Conservation (phyloP, 495 filamentous ascomycete species). For the Penicillium turbatum region DNA sequence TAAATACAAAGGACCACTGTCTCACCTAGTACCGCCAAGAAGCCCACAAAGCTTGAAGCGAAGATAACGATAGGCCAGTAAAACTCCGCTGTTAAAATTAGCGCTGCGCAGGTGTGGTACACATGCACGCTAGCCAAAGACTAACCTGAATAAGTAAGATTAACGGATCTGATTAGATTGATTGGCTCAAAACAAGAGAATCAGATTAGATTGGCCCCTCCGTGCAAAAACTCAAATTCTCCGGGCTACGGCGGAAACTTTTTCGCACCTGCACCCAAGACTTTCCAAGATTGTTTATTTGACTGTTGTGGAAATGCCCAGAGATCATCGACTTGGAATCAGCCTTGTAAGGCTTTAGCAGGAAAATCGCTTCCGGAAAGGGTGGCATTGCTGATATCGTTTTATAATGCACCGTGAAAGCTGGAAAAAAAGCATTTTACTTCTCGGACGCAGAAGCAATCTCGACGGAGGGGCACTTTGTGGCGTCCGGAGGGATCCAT, state of each 20-base stretch:
- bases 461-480: not conserved
- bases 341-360: not conserved
- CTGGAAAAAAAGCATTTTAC: too few species aligned
- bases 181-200: constrained; percentile 5
- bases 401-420: too few species aligned
- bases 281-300: not conserved
- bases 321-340: not conserved
- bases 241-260: not conserved
- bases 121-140: not conserved
- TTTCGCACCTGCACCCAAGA: not conserved
- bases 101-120: not conserved
- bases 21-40: not conserved
- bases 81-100: not conserved
- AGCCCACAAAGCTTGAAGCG: not conserved
- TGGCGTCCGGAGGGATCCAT: not conserved
- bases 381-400: too few species aligned
- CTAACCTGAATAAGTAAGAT: not conserved
- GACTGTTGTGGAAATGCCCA: too few species aligned
- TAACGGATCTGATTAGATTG: constrained; percentile 23
- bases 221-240: not conserved
- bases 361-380: not conserved
- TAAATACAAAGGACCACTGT: not conserved
- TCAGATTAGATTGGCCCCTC: constrained; percentile 18
- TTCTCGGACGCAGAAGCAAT: not conserved
- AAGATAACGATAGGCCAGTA: not conserved